Conservation (phyloP, 1,284 basidiomycete species). For the Leccinum subrobustum region DNA sequence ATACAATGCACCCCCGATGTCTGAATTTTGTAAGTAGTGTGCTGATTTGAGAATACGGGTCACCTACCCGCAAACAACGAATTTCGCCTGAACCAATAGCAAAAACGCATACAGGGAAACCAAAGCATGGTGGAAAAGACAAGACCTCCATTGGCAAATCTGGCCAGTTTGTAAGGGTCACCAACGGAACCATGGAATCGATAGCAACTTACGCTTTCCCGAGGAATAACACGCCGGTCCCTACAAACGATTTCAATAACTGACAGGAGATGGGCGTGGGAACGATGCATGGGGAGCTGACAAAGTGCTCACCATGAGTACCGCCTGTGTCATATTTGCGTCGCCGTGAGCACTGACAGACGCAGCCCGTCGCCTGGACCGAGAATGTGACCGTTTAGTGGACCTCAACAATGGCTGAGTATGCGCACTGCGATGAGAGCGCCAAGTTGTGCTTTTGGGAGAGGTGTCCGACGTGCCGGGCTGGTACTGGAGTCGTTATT, state of each 20-base stretch:
- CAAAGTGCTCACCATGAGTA: conserved; percentile 72
- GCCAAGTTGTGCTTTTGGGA: conserved; percentile 18
- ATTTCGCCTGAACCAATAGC: conserved; percentile 86
- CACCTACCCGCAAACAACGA: conserved; percentile 81
- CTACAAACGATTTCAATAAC: conserved; percentile 94
- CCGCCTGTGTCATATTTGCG: conserved; percentile 85
- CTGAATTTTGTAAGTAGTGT: conserved; percentile 40
- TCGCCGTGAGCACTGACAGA: conserved; percentile 70
- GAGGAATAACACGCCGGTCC: conserved; percentile 94
- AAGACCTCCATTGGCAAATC: conserved; percentile 94
- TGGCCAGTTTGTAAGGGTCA: conserved; percentile 32
- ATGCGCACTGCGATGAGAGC: conserved; percentile 2
- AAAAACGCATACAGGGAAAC: conserved; percentile 96
- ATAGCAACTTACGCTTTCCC: conserved; percentile 72
- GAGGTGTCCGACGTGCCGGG: conserved; percentile 1
- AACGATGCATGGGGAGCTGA: conserved; percentile 9
- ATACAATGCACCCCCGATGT: conserved; percentile 93
- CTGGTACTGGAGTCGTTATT: background rate
- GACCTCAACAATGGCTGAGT: conserved; percentile 44
- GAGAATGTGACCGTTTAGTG: conserved; percentile 38
- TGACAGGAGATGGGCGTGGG: conserved; percentile 33
- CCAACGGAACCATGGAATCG: background rate
- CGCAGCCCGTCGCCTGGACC: conserved; percentile 53
- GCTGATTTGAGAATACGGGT: background rate
- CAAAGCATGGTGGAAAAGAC: conserved; percentile 86